A percentile compares a stretch with the other conserved stretches of the same genome.
These are phyloP conservation scores for Hebeloma cylindrosporum DNA, from an alignment of 768 basidiomycete genomes.

Conservation along the genomic window DNA sequence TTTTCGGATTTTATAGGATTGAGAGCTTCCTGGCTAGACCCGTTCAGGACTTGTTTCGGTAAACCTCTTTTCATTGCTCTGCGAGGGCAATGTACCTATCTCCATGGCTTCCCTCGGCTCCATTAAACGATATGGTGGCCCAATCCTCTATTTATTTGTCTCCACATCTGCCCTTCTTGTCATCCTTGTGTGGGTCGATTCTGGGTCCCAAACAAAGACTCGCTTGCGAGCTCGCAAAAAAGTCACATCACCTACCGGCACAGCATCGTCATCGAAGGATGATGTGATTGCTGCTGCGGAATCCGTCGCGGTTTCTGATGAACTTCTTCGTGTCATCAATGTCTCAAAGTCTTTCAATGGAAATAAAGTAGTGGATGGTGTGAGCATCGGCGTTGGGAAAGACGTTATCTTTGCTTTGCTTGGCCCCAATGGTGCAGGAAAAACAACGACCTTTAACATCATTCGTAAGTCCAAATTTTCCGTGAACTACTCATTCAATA, in stretches of 20 bases:
- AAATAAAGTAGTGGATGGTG: constrained; percentile 68
- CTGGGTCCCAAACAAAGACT: constrained; percentile 55
- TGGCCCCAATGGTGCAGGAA: constrained; percentile 83
- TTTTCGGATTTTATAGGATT: background rate
- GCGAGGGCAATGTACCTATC: constrained; percentile 51
- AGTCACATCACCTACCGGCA: too few relatives aligned
- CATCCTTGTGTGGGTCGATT: constrained; percentile 71
- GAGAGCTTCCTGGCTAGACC: constrained; percentile 41
- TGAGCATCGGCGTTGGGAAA: constrained; percentile 63
- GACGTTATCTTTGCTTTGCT: constrained; percentile 70
- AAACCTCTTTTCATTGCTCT: constrained; percentile 75
- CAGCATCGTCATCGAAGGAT: too few relatives aligned
- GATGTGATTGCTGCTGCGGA: too few relatives aligned
- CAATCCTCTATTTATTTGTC: constrained; percentile 70
- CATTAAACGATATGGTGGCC: constrained; percentile 68
- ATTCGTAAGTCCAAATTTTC: constrained; percentile 52
- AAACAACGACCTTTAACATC: constrained; percentile 80
- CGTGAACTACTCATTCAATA: background rate
- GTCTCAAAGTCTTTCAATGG: constrained; percentile 61
- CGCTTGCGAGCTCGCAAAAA: too few relatives aligned
- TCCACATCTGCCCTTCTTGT: constrained; percentile 59
- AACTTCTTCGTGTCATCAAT: constrained; percentile 61
- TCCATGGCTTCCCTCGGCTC: constrained; percentile 47
- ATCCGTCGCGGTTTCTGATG: constrained; percentile 45
- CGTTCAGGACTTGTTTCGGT: constrained; percentile 71